Percentiles rank a stretch among this genome's conserved stretches.
These are phyloP conservation scores for Capronia americana DNA, from an alignment of 2,329 filamentous ascomycete species.

Conservation along the genomic window DNA sequence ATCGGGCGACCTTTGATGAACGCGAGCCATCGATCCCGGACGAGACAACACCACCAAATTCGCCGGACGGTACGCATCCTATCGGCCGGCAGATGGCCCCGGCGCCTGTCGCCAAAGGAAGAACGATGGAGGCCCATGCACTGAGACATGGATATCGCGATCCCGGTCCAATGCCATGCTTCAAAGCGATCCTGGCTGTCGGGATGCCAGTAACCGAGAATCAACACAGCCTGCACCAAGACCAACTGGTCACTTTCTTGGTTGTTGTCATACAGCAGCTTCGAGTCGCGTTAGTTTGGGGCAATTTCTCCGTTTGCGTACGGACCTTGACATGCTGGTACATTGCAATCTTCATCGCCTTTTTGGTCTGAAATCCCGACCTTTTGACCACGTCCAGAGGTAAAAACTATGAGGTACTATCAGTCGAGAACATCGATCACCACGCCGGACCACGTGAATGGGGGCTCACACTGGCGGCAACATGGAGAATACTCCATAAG, in stretches of 20 bases:
- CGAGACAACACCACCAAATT: background rate
- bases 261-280: background rate
- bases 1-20: constrained; percentile 1
- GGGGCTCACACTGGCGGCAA: background rate
- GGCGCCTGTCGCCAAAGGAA: background rate
- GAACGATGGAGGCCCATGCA: background rate
- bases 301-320: background rate
- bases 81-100: background rate
- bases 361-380: background rate
- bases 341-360: background rate
- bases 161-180: background rate
- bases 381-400: background rate
- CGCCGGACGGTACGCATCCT: background rate
- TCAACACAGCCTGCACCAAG: background rate
- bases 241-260: background rate
- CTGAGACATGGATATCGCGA: background rate
- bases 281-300: background rate
- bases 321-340: constrained; percentile 2
- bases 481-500: background rate
- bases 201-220: background rate
- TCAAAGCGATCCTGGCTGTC: background rate
- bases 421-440: too few species aligned
- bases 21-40: background rate
- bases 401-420: background rate
- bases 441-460: too few species aligned